A percentile compares a stretch with the other conserved stretches of the same genome.
Conservation (phyloP, 2,329 filamentous ascomycete genomes). For the Penicillium sp. region DNA sequence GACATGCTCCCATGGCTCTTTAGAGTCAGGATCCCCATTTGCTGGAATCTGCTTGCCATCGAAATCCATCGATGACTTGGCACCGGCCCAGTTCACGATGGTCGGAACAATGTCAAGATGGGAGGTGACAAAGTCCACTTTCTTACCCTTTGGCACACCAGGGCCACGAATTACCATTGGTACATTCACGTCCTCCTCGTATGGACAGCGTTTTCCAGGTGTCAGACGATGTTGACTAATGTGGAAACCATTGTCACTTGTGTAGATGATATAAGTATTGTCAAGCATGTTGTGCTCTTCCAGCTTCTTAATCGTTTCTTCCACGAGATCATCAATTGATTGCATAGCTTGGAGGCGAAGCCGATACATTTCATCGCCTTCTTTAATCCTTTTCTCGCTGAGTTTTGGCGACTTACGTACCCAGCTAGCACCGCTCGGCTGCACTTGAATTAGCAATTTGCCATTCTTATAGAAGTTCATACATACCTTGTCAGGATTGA, state of each 20-base stretch:
- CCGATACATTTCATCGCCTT: constrained; percentile 6
- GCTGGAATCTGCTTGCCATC: constrained; percentile 51
- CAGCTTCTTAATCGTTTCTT: neutral
- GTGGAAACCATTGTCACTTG: constrained; percentile 56
- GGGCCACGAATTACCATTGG: constrained; percentile 56
- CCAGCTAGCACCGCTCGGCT: constrained; percentile 4
- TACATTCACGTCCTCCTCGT: constrained; percentile 55
- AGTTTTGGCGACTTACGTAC: constrained; percentile 1
- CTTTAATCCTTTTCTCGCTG: neutral
- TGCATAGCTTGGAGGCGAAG: constrained; percentile 6
- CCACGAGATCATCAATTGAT: constrained; percentile 8
- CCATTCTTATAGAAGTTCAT: neutral
- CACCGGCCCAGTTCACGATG: constrained; percentile 42
- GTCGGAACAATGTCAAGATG: constrained; percentile 61
- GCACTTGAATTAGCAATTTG: neutral
- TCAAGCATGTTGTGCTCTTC: neutral
- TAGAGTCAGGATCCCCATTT: constrained; percentile 18
- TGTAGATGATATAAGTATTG: constrained; percentile 41
- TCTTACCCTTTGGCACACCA: constrained; percentile 42
- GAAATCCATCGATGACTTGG: constrained; percentile 45
- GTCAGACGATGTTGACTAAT: constrained; percentile 53
- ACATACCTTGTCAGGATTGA: constrained; percentile 53
- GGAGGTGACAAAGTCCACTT: constrained; percentile 47
- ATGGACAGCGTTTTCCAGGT: constrained; percentile 53
- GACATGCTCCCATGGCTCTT: constrained; percentile 47